Evolutionary conservation across 352 stramenopile species (phyloP), one percentile per base, ranked within the genome.

Genomic region (Phytophthora pseudosyringae): DNA sequence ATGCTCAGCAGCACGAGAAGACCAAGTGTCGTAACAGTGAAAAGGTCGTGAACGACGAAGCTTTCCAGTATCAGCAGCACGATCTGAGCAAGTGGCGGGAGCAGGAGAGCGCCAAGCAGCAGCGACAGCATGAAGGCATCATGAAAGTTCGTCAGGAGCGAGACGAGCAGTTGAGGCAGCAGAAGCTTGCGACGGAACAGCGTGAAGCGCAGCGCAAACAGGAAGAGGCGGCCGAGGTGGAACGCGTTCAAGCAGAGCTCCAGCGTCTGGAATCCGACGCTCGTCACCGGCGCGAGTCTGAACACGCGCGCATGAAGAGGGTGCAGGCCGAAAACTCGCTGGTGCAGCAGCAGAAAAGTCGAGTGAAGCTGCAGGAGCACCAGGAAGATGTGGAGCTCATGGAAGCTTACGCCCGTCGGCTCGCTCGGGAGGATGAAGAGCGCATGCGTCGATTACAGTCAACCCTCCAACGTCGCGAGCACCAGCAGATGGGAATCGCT

Each of bases 341-440:
- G 6, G 77, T 83, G 8, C 68, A 86, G 16, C 38, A 69, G 9
- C 49, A 69, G 13, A 91, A 89, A 63, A 59, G 61, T 8, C 64
- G 69, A 29, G 36, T 58, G 11, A 80, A 79, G 50, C 21, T 58
- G 6, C 66, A 76, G 28, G 82, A 91, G 41, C 78, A 88, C 46
- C 62, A 74, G 35, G 72, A 86, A 29, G 82, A 91, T 44, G 78
- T 89, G 25, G 72, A 89, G 53, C 72, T 91, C 33, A 91, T 91
- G 82, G 76, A 89, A 32, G 78, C 67, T 31, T 91, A 91, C 52
- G 82, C 82, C 7, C 74, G 71, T 12, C 78, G 80, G 8, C 67
- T 91, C 1, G 82, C 65, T 9, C 69, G 70, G 52, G 82, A 91
- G 50, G 82, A 91, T 28, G 69, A 84, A n/a, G 75, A 81, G 28